phyloP scores from a whole-genome alignment of 192 early-diverging fungal genomes.

The Martensiomyces pterosporus region DNA sequence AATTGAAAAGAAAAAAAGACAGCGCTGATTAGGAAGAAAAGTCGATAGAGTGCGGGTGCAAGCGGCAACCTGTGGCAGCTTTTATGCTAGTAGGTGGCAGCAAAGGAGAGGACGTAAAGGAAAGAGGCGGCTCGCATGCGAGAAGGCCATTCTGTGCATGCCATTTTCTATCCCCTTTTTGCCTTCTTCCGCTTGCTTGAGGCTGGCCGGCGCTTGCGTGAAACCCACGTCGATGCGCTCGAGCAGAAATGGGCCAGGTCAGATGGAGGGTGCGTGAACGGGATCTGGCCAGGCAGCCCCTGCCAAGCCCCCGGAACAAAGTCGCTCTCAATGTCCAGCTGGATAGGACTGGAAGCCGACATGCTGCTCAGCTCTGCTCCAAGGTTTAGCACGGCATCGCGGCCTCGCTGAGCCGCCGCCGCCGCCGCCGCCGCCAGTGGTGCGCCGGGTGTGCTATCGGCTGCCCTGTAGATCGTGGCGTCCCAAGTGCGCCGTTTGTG shows the following conservation, averaged over 20 bases:
- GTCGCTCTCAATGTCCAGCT: conserved; percentile 27
- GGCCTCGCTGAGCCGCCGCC: not conserved
- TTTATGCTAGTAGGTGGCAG: too few relatives aligned
- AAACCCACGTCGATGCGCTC: conserved; percentile 1
- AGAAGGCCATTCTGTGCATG: too few relatives aligned
- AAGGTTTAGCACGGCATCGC: conserved; percentile 25
- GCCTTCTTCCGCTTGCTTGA: conserved; percentile 15
- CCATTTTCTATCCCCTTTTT: conserved; percentile 10
- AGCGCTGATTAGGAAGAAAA: too few relatives aligned
- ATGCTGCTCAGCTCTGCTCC: conserved; percentile 16
- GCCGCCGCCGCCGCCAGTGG: conserved; percentile 3
- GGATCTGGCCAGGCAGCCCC: conserved; percentile 24
- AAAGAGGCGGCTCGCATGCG: too few relatives aligned
- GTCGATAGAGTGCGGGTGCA: too few relatives aligned
- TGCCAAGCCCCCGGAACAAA: conserved; percentile 39
- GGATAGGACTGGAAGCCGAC: not conserved
- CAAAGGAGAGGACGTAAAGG: too few relatives aligned
- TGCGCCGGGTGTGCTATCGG: conserved; percentile 9
- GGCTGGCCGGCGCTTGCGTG: conserved; percentile 13
- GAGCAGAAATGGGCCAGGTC: conserved; percentile 14
- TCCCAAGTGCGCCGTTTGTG: conserved; percentile 42
- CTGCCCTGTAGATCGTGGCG: conserved; percentile 37
- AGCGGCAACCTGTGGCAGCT: too few relatives aligned
- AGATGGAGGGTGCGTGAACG: conserved; percentile 37
- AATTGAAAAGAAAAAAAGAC: too few relatives aligned